Conservation (phyloP, 31 red algal genomes). For the Asparagopsis taxiformis region DNA sequence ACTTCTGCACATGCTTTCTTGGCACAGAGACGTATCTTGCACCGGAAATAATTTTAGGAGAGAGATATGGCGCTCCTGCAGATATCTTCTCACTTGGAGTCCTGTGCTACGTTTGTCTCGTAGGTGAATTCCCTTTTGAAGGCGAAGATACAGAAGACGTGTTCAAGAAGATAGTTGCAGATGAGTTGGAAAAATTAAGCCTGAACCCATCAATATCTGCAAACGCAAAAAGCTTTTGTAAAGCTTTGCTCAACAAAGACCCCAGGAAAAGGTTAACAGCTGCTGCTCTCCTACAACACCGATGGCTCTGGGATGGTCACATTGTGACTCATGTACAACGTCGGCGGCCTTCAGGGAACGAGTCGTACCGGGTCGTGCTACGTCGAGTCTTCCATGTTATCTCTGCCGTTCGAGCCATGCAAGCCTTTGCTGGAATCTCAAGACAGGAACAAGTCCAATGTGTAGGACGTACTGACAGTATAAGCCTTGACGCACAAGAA, state of each 20-base stretch:
- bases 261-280: slow-evolving; percentile 43
- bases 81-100: slow-evolving; percentile 71
- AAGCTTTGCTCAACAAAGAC: slow-evolving; percentile 29
- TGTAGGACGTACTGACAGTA: neutral
- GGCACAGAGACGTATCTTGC: slow-evolving; percentile 68
- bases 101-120: slow-evolving; percentile 45
- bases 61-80: slow-evolving; percentile 57
- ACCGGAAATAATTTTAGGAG: slow-evolving; percentile 41
- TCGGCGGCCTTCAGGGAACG: neutral
- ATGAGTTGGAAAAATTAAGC: neutral
- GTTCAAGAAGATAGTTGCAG: slow-evolving; percentile 12
- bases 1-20: slow-evolving; percentile 35
- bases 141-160: neutral
- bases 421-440: neutral
- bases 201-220: slow-evolving; percentile 8
- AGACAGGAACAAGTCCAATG: neutral
- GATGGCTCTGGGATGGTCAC: slow-evolving; percentile 36
- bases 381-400: slow-evolving; percentile 10
- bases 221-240: slow-evolving; percentile 49
- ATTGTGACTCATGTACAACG: neutral
- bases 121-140: slow-evolving; percentile 49
- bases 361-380: neutral
- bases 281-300: slow-evolving; percentile 56
- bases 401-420: slow-evolving; percentile 7
- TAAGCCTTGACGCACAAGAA: too few relatives aligned